phyloP scores from a whole-genome alignment of 164 flowering plant genomes.

The Sedum album region DNA sequence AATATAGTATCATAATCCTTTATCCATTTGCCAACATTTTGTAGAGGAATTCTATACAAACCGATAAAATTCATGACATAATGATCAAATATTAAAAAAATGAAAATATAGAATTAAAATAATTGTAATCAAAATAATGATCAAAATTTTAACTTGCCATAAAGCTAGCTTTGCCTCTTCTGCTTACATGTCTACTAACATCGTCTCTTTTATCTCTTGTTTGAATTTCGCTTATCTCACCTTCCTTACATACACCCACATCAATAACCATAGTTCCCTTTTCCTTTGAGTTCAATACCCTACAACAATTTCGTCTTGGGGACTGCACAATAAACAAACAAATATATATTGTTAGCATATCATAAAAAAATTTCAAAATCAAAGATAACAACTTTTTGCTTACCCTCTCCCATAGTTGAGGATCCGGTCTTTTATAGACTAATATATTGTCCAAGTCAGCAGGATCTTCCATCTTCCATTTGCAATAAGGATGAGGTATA shows the following conservation, averaged over 20 bases:
- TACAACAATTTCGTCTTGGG: constrained; percentile 77
- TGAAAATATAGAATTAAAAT: no score
- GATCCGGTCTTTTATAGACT: constrained; percentile 58
- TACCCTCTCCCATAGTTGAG: constrained; percentile 63
- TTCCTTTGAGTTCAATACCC: constrained; percentile 32
- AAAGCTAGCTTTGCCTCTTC: background rate
- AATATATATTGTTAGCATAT: background rate
- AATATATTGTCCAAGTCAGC: constrained; percentile 21
- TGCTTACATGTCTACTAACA: background rate
- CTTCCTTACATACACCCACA: constrained; percentile 61
- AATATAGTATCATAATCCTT: no score
- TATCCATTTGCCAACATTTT: no score
- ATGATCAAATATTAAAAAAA: no score
- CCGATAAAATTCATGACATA: no score
- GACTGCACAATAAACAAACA: constrained; percentile 31
- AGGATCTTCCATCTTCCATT: no score
- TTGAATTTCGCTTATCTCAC: constrained; percentile 47
- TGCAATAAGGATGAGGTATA: constrained; percentile 39
- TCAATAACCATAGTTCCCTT: constrained; percentile 39
- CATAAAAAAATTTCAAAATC: no score
- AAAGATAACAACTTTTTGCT: no score
- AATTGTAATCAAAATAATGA: no score
- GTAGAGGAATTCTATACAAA: no score
- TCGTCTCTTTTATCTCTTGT: background rate
- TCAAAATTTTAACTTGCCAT: background rate